Conservation (phyloP, 176 grass and related monocot genomes). For the Urochloa ruziziensis region DNA sequence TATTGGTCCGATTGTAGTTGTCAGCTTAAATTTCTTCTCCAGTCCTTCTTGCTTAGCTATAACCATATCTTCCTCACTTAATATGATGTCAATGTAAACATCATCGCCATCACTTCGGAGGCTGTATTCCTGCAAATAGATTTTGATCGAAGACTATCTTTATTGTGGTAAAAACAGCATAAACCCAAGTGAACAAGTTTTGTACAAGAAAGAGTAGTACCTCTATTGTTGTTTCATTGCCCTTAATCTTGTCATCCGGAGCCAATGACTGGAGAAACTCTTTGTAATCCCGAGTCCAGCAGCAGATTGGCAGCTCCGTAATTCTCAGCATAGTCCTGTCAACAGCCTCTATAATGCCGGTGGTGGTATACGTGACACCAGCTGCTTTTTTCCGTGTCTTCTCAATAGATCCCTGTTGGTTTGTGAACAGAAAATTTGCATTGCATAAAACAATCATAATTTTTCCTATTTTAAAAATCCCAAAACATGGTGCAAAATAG, state of each 20-base stretch:
- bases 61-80: constrained; percentile 69
- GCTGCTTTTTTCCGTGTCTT: constrained; percentile 42
- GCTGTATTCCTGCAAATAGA: constrained; percentile 39
- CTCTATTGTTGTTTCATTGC: no score
- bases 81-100: constrained; percentile 58
- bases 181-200: no score
- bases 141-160: background rate
- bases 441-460: background rate
- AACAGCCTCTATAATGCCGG: constrained; percentile 64
- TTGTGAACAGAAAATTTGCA: background rate
- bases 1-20: constrained; percentile 69
- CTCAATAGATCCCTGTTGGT: constrained; percentile 70
- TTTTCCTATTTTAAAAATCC: no score
- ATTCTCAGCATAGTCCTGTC: constrained; percentile 60
- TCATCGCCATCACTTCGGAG: constrained; percentile 52
- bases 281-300: constrained; percentile 84
- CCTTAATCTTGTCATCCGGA: no score
- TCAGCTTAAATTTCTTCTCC: constrained; percentile 86
- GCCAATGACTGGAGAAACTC: no score
- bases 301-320: constrained; percentile 69
- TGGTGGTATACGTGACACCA: constrained; percentile 68
- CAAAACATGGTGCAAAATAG: no score
- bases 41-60: constrained; percentile 78
- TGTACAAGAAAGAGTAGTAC: constrained; percentile 27
- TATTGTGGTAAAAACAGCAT: no score